Base-by-base conservation (phyloP, 768 basidiomycete genomes). In the Xerocomellus chrysenteron region DNA sequence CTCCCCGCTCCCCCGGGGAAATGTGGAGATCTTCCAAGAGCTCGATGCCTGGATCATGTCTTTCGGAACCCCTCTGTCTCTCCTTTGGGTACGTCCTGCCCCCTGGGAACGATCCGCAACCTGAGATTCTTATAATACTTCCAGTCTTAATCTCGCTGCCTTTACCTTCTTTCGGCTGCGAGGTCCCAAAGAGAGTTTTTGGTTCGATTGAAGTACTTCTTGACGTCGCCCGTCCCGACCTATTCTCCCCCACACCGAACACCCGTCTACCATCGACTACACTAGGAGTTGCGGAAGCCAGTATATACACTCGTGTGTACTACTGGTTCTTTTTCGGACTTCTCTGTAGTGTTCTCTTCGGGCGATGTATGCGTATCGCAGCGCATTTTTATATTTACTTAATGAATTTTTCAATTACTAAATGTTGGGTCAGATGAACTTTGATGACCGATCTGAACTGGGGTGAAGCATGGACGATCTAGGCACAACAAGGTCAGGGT, bases 81-180 rank as follows among this genome's bases (percentile, higher is more conserved):
- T 32, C 35, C n/a, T 54, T 30, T 24, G 41, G 41, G 54, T 47
- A 33, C 17, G 37, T 54, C 19, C 37, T 36, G 9, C 11, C 24
- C 30, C 39, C 3, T 41, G 30, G 1, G 3, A 12, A 13, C 4
- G 50, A 16, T 33, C 17, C 14, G 5, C 24, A 10, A 26, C 12
- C 6, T 46, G 6, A n/a, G 6, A 17, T 24, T 10, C 13, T 26
- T 9, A n/a, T n/a, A 54, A 33, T 21, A 24, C 7, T 40, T 12
- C 9, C 13, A 57, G 56, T 42, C 40, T 57, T 28, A 17, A 47
- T n/a, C 39, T 57, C 21, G 33, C 12, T 5, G 19, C 12, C 17
- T 35, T 37, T 43, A 26, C 72, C 26, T 30, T 70, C 48, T 17
- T 9, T 32, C 13, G 13, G 35, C 14, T 47, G 28, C 24, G 30